These are phyloP conservation scores for Paramecium primaurelia DNA, from an alignment of 73 alveolate species.

Conservation along the genomic window DNA sequence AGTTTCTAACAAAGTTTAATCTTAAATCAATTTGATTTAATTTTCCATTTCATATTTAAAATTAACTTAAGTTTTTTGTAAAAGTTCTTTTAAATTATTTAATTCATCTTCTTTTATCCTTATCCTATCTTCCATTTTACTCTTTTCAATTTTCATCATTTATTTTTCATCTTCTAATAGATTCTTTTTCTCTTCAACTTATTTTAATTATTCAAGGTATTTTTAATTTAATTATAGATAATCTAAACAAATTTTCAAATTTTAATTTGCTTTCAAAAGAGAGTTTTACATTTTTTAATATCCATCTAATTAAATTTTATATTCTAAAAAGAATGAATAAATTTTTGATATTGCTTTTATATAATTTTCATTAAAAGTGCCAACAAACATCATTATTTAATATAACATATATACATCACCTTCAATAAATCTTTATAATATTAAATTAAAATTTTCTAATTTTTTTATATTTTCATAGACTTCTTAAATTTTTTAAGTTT, in stretches of 20 bases:
- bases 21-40: not conserved
- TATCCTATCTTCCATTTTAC: not conserved
- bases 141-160: not conserved
- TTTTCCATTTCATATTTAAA: too few species aligned
- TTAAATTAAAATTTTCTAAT: not conserved
- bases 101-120: not conserved
- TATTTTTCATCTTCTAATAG: not conserved
- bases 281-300: not conserved
- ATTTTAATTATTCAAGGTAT: not conserved
- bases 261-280: not conserved
- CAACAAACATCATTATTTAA: not conserved
- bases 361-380: not conserved
- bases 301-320: not conserved
- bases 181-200: not conserved
- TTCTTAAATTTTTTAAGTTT: not conserved
- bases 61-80: too few species aligned
- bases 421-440: not conserved
- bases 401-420: not conserved
- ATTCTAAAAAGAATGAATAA: not conserved
- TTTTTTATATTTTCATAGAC: not conserved
- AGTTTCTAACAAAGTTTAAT: not conserved
- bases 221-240: not conserved
- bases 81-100: not conserved
- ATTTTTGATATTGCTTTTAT: not conserved
- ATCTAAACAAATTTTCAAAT: not conserved